Evolutionary conservation across 495 filamentous ascomycete species (phyloP).

Genomic region (Hamigera avellanea): DNA sequence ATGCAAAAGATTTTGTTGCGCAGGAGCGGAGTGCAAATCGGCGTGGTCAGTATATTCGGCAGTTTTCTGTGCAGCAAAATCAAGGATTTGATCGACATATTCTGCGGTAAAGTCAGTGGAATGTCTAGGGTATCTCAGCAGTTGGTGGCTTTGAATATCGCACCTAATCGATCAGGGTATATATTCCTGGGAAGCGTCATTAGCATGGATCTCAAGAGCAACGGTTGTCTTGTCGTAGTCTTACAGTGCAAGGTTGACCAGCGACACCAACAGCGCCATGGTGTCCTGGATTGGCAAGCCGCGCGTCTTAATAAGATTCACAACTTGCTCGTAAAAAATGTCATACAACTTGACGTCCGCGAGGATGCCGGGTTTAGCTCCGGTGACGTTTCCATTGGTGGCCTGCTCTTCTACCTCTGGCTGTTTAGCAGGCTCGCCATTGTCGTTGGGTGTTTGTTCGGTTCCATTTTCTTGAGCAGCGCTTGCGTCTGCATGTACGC

Average conservation of each 20-base stretch:
- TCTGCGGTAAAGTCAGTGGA: conserved; percentile 30
- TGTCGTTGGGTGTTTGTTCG: conserved; percentile 22
- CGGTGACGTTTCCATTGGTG: conserved; percentile 9
- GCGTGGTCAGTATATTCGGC: conserved; percentile 84
- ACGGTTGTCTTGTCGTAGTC: conserved; percentile 4
- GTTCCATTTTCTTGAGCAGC: conserved; percentile 35
- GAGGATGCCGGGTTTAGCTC: conserved; percentile 53
- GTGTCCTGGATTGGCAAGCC: conserved; percentile 89
- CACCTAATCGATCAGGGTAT: conserved; percentile 65
- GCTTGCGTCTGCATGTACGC: conserved; percentile 18
- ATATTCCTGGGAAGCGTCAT: conserved; percentile 49
- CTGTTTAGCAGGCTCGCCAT: background rate
- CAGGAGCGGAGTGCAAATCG: conserved; percentile 77
- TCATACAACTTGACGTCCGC: conserved; percentile 85
- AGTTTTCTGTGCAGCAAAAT: conserved; percentile 81
- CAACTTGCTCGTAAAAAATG: conserved; percentile 95
- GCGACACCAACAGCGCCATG: conserved; percentile 80
- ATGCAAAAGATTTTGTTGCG: conserved; percentile 79
- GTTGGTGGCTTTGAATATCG: conserved; percentile 12
- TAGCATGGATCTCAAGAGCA: too few species aligned
- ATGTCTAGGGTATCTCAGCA: background rate
- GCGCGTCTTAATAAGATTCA: conserved; percentile 81
- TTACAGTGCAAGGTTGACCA: conserved; percentile 78
- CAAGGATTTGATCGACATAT: conserved; percentile 89
- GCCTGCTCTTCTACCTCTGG: conserved; percentile 9